A percentile compares a stretch with the other conserved stretches of the same genome.
phyloP scores from a whole-genome alignment of 169 alveolate genomes.

The Plasmodium chabaudi region DNA sequence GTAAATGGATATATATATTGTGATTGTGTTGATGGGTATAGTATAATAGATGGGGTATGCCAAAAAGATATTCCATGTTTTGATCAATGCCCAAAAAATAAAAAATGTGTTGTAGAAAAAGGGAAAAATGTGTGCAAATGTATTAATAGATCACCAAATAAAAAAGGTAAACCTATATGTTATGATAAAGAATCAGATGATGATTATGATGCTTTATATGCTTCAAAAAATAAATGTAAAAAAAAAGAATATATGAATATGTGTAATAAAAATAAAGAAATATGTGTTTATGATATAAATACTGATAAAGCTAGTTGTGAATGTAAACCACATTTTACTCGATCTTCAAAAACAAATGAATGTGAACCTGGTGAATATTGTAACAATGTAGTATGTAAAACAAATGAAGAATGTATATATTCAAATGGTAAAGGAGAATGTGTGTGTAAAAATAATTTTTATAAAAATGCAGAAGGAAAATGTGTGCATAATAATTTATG shows the following conservation, averaged over 20 bases:
- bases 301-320: slow-evolving; percentile 21
- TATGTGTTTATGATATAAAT: slow-evolving; percentile 28
- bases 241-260: slow-evolving; percentile 27
- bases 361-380: slow-evolving; percentile 24
- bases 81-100: slow-evolving; percentile 40
- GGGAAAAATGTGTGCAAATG: slow-evolving; percentile 33
- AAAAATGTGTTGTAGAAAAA: slow-evolving; percentile 23
- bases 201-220: slow-evolving; percentile 4
- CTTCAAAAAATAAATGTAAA: slow-evolving; percentile 53
- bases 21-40: slow-evolving; percentile 18
- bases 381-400: slow-evolving; percentile 3
- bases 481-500: slow-evolving; percentile 36
- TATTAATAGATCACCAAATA: background rate
- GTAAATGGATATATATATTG: background rate
- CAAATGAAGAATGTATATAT: slow-evolving; percentile 39
- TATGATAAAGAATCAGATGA: background rate
- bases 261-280: slow-evolving; percentile 27
- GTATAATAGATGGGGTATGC: slow-evolving; percentile 41
- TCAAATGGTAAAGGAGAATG: slow-evolving; percentile 10
- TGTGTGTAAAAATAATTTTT: slow-evolving; percentile 48
- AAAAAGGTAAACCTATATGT: slow-evolving; percentile 31
- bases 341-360: slow-evolving; percentile 7
- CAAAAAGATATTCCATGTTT: slow-evolving; percentile 19
- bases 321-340: slow-evolving; percentile 13
- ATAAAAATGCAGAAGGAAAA: slow-evolving; percentile 13